phyloP scores from a whole-genome alignment of 192 early-diverging fungal genomes.

The Linnemannia hyalina region DNA sequence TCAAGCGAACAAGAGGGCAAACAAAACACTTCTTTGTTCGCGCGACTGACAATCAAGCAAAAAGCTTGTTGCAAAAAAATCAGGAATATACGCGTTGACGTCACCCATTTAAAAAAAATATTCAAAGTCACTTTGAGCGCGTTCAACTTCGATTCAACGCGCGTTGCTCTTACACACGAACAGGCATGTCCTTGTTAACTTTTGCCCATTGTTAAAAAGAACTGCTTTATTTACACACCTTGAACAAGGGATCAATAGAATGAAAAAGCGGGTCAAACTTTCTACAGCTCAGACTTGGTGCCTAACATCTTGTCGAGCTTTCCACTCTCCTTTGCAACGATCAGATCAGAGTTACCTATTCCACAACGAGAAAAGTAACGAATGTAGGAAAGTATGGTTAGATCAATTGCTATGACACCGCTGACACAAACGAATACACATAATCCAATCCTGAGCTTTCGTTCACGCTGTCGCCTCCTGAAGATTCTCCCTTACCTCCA shows the following conservation, averaged over 20 bases:
- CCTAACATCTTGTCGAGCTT: slow-evolving; percentile 37
- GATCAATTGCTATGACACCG: background rate
- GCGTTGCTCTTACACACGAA: too few relatives aligned
- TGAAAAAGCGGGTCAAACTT: background rate
- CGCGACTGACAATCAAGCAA: background rate
- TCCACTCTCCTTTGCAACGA: slow-evolving; percentile 39
- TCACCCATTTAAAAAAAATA: background rate
- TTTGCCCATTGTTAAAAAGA: background rate
- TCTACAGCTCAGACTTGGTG: slow-evolving; percentile 29
- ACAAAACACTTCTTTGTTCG: background rate
- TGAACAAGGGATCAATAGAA: background rate
- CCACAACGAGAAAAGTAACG: background rate
- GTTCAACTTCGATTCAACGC: too few relatives aligned
- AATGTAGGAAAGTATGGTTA: background rate
- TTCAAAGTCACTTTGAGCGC: too few relatives aligned
- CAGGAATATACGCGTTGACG: background rate
- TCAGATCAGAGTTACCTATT: slow-evolving; percentile 44
- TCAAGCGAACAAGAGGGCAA: background rate
- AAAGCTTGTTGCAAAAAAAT: too few relatives aligned
- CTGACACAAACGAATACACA: background rate
- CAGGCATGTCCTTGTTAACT: too few relatives aligned
- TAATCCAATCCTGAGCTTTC: background rate
- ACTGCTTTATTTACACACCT: background rate
- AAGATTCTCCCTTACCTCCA: slow-evolving; percentile 56
- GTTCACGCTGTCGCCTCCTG: too few relatives aligned